A percentile compares a stretch with the other conserved stretches of the same genome.
Conservation (phyloP, 2,329 filamentous ascomycete genomes). For the Ophiostoma himal-ulmi region DNA sequence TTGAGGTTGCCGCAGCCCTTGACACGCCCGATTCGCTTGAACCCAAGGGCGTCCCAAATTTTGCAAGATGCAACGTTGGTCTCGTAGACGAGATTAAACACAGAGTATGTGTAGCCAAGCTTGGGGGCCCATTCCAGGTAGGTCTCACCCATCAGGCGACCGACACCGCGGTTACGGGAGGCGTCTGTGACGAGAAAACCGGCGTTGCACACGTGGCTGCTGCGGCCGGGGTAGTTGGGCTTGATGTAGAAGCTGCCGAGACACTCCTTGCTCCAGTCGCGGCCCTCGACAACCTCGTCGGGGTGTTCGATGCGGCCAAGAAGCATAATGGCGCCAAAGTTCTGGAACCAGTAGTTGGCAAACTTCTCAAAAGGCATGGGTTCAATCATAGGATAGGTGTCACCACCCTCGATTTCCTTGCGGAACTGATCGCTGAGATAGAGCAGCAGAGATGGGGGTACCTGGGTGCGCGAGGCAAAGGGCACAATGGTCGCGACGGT, state of each 20-base stretch:
- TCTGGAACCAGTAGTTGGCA: slow-evolving; percentile 81
- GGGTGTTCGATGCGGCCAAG: slow-evolving; percentile 64
- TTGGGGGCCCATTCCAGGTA: slow-evolving; percentile 73
- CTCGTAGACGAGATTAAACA: slow-evolving; percentile 93
- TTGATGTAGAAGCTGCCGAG: slow-evolving; percentile 91
- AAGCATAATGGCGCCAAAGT: slow-evolving; percentile 83
- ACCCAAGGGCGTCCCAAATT: slow-evolving; percentile 87
- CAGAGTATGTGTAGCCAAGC: slow-evolving; percentile 83
- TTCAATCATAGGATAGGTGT: slow-evolving; percentile 85
- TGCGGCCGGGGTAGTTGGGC: slow-evolving; percentile 85
- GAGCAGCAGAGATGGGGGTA: slow-evolving; percentile 66
- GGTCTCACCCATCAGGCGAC: slow-evolving; percentile 67
- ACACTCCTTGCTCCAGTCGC: slow-evolving; percentile 75
- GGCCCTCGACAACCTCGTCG: slow-evolving; percentile 51
- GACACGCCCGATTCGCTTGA: slow-evolving; percentile 84
- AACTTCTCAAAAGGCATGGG: slow-evolving; percentile 69
- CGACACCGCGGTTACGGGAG: slow-evolving; percentile 66
- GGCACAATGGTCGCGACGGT: slow-evolving; percentile 80
- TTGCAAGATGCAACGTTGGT: slow-evolving; percentile 84
- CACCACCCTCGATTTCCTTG: slow-evolving; percentile 84
- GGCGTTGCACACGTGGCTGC: slow-evolving; percentile 85
- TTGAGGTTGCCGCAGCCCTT: slow-evolving; percentile 64
- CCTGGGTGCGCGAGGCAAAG: slow-evolving; percentile 67
- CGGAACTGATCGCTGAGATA: slow-evolving; percentile 82
- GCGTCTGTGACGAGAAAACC: slow-evolving; percentile 71